Evolutionary conservation across 2,329 filamentous ascomycete species (phyloP).

Genomic region (Thielaviopsis populi): DNA sequence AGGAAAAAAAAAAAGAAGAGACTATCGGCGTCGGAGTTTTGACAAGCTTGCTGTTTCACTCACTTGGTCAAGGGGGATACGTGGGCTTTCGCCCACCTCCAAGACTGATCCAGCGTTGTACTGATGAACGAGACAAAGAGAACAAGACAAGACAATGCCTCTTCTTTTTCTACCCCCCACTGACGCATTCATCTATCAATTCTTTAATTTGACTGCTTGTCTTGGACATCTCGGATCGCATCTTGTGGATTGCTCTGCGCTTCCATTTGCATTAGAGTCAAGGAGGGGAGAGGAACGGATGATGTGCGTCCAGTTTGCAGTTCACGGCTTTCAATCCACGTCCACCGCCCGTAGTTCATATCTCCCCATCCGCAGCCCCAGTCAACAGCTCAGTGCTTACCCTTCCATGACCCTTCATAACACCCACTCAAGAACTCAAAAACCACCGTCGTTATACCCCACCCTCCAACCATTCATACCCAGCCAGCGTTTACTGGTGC

Average conservation of each 20-base stretch:
- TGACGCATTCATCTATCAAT: background rate
- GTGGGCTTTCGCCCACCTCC: background rate
- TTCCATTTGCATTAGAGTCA: background rate
- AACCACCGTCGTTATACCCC: background rate
- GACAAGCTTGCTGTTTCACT: conserved; percentile 1
- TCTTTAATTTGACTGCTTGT: background rate
- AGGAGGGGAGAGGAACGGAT: background rate
- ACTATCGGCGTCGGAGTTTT: background rate
- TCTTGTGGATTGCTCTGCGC: background rate
- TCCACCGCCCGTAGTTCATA: too few relatives aligned
- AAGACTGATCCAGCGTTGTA: background rate
- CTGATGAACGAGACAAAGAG: background rate
- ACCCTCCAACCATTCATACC: background rate
- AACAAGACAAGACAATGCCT: background rate
- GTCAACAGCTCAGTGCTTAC: background rate
- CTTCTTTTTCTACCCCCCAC: background rate
- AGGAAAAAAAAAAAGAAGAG: background rate
- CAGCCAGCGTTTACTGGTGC: background rate
- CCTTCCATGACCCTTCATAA: background rate
- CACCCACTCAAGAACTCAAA: background rate
- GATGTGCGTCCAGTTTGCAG: background rate
- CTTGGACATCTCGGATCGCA: background rate
- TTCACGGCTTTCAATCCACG: too few relatives aligned
- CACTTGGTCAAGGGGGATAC: background rate
- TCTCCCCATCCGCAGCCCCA: background rate